Conservation (phyloP, 805 yeast genomes). For the Kockiozyma suomiensis region DNA sequence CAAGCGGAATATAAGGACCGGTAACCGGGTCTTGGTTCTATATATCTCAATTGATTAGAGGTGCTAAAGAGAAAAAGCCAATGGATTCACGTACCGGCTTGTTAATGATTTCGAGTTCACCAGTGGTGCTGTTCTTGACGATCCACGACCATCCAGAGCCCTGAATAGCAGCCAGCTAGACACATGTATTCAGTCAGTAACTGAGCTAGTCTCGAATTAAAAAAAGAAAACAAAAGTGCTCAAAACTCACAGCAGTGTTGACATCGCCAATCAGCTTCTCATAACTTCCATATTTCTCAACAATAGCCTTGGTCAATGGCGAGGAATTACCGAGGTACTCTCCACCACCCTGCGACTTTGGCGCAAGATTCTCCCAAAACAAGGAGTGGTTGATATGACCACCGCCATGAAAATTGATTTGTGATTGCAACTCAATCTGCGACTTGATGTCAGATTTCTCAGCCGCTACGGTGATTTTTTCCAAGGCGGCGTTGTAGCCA, state of each 20-base stretch:
- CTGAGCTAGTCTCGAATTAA: too few species aligned
- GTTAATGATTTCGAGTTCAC: constrained; percentile 76
- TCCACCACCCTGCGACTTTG: constrained; percentile 72
- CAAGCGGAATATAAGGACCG: constrained; percentile 68
- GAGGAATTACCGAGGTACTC: constrained; percentile 58
- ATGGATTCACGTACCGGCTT: constrained; percentile 46
- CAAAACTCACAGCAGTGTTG: constrained; percentile 41
- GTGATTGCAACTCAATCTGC: constrained; percentile 62
- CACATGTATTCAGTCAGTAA: too few species aligned
- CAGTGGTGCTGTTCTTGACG: constrained; percentile 75
- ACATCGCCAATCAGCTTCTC: constrained; percentile 67
- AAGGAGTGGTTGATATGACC: constrained; percentile 84
- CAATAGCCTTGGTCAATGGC: constrained; percentile 60
- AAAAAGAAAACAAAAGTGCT: too few species aligned
- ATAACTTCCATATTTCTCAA: constrained; percentile 67
- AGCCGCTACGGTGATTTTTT: constrained; percentile 69
- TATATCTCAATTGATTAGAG: neutral
- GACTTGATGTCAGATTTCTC: constrained; percentile 60
- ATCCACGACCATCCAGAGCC: constrained; percentile 97
- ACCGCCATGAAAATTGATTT: constrained; percentile 89
- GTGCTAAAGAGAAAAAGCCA: neutral
- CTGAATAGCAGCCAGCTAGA: constrained; percentile 77
- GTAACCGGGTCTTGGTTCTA: constrained; percentile 82
- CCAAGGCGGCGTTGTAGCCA: constrained; percentile 78
- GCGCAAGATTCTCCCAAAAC: constrained; percentile 88